Base-by-base conservation (phyloP, 192 early-diverging fungal genomes). In the Helicostylum pulchrum region DNA sequence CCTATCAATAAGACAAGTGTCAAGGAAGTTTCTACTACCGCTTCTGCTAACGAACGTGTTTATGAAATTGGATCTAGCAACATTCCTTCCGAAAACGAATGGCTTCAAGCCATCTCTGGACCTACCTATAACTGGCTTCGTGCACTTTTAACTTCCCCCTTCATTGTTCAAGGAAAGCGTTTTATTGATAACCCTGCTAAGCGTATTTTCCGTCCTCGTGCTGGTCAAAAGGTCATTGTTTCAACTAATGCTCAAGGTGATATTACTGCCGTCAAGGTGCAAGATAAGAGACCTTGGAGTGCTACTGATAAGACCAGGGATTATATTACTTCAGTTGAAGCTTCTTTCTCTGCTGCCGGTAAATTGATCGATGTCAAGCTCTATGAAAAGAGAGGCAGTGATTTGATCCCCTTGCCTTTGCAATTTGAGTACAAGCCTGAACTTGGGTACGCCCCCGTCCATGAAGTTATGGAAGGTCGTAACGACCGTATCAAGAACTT, bases 401-500 rank as follows among this genome's bases (percentile, higher is more conserved):
- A 85, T 42, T 62, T 82, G 64, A 84, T 94, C 60, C 88, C 90
- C 5, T 79, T 98, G 59, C 77, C 87, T 53, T 86, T 98, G 59
- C 70, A 85, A 61, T 96, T 94, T 84, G 76, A 77, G 53, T 96
- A 96, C 80, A 80, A 80, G 45, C 88, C 93, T 20, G 77, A 80
- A 56, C 85, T 86, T 70, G 85, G 90, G 3, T 87, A 85, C 67
- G 86, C 88, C 67, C 90, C 90, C 21, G 92, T 97, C 67, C 95
- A 96, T 62, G 92, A 93, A 64, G 80, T 91, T 19, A 89, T 92
- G 85, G 87, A 90, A 39, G 91, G 87, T 21, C 84, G 92, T 49
- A 93, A 90, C 65, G 83, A 90, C 48, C 82, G 92, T 49, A 89
- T 96, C 68, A 92, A 90, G 71, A 78, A 84, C 43, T 95, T 97